Evolutionary conservation across 2,329 filamentous ascomycete genomes (phyloP).

Genomic region (Celoporthe dispersa): DNA sequence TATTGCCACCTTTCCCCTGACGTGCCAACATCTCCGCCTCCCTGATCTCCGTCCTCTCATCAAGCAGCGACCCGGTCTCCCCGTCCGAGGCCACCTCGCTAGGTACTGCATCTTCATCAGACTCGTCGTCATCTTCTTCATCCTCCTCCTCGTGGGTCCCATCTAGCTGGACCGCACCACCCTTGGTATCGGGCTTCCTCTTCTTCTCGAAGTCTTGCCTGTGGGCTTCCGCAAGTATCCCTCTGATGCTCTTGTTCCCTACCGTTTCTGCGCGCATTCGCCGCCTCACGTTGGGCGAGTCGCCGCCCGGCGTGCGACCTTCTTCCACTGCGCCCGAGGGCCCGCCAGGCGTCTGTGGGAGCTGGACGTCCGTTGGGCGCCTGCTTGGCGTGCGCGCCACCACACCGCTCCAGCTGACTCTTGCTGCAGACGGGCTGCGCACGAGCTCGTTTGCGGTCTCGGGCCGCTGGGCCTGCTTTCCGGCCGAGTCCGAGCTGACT

Average conservation of each 20-base stretch:
- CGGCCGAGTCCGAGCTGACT: conserved; percentile 42
- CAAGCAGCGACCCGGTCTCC: conserved; percentile 35
- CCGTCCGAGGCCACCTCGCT: conserved; percentile 44
- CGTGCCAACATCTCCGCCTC: conserved; percentile 35
- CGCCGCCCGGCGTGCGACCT: conserved; percentile 20
- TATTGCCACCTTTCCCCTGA: conserved; percentile 21
- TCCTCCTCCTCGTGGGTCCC: conserved; percentile 32
- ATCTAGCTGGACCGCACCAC: conserved; percentile 29
- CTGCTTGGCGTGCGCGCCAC: conserved; percentile 26
- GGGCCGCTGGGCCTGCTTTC: conserved; percentile 11
- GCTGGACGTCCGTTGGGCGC: conserved; percentile 33
- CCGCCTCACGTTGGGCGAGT: conserved; percentile 33
- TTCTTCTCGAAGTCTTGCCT: conserved; percentile 90
- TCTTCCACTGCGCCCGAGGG: conserved; percentile 27
- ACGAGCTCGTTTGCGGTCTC: background rate
- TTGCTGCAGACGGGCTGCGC: conserved; percentile 28
- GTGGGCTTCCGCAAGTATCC: conserved; percentile 82
- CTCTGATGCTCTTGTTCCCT: conserved; percentile 51
- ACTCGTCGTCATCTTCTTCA: conserved; percentile 35
- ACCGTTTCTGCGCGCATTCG: conserved; percentile 40
- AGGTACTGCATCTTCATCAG: conserved; percentile 30
- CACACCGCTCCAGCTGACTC: conserved; percentile 21
- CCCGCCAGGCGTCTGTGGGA: conserved; percentile 29
- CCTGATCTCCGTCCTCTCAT: conserved; percentile 37
- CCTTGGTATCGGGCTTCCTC: conserved; percentile 44